phyloP scores from a whole-genome alignment of 345 rosid species.

The Syzygium jambos region DNA sequence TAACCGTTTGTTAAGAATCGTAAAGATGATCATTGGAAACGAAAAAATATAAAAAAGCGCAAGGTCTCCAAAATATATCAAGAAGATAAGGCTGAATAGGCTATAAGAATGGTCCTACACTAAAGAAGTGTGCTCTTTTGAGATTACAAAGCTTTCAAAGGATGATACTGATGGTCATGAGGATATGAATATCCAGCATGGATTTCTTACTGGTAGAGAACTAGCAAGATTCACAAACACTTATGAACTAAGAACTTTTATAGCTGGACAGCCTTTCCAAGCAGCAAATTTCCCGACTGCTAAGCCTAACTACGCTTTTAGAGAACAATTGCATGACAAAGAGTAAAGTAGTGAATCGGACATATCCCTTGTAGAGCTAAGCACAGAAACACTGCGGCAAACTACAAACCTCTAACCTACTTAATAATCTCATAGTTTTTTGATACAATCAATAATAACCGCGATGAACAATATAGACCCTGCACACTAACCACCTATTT shows the following conservation, averaged over 20 bases:
- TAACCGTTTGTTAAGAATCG: neutral
- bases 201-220: neutral
- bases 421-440: neutral
- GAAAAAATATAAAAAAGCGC: neutral
- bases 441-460: neutral
- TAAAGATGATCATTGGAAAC: neutral
- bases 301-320: neutral
- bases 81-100: neutral
- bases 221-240: neutral
- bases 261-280: neutral
- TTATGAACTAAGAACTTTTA: neutral
- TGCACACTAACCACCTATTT: neutral
- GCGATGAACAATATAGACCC: neutral
- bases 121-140: neutral
- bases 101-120: neutral
- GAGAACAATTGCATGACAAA: neutral
- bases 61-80: neutral
- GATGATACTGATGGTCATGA: neutral
- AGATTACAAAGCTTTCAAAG: neutral
- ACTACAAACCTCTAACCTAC: neutral
- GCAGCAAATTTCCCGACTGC: neutral
- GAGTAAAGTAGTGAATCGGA: neutral
- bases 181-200: neutral
- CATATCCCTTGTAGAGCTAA: neutral
- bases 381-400: neutral